Percentiles rank a stretch among this genome's conserved stretches.
Evolutionary conservation across 768 basidiomycete genomes (phyloP).

Genomic region (Lactifluus piperatus): DNA sequence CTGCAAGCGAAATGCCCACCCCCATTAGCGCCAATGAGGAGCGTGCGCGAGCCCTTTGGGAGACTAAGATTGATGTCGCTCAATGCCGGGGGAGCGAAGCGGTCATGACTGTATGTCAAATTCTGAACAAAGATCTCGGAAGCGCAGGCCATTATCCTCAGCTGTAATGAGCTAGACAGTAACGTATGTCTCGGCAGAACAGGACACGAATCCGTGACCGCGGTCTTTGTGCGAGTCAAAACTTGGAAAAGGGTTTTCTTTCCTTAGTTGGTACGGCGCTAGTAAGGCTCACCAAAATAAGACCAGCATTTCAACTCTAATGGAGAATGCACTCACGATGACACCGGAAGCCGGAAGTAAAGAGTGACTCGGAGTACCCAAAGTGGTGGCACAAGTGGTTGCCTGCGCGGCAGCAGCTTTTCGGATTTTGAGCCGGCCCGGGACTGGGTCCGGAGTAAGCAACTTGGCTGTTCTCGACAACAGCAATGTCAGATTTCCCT

Average conservation of each 20-base stretch:
- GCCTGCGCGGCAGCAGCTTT: too few species aligned
- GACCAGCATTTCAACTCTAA: neutral
- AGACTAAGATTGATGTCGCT: conserved; percentile 56
- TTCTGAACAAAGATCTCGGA: conserved; percentile 31
- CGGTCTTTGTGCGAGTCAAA: neutral
- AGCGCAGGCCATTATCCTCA: neutral
- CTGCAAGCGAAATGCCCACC: conserved; percentile 38
- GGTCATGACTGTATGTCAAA: conserved; percentile 52
- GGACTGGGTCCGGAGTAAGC: too few species aligned
- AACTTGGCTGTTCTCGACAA: neutral
- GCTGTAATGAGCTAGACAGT: too few species aligned
- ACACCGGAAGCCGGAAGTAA: too few species aligned
- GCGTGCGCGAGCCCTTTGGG: conserved; percentile 67
- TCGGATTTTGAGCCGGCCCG: too few species aligned
- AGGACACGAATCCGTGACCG: neutral
- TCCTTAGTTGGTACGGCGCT: neutral
- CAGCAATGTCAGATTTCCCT: conserved; percentile 34
- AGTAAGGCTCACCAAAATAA: neutral
- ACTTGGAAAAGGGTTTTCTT: neutral
- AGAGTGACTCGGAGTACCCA: too few species aligned
- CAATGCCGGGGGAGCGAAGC: conserved; percentile 43
- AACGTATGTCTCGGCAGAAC: neutral
- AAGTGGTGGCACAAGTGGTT: too few species aligned
- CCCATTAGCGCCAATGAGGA: conserved; percentile 91
- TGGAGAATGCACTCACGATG: too few species aligned